Base-by-base conservation (phyloP, 2,329 filamentous ascomycete genomes). In the Colletotrichum horii region DNA sequence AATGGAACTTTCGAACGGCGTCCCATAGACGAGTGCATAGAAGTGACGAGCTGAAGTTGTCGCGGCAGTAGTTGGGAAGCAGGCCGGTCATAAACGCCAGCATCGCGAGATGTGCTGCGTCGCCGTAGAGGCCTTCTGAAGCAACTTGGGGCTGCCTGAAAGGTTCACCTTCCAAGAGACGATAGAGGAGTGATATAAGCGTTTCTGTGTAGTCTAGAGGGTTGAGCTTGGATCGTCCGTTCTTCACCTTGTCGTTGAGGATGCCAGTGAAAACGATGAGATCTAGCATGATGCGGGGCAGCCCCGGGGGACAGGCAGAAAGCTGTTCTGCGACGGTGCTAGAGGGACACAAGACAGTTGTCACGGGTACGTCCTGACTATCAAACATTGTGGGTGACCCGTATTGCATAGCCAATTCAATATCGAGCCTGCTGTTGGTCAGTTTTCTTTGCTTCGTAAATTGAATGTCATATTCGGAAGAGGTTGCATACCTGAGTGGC, bases 201-300 rank as follows among this genome's bases (percentile, higher is more conserved):
- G 66, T 68, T 60, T 60, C 66, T 38, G 66, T 68, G 66, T 68
- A 68, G 66, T 68, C 66, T 30, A 68, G 48, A 28, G 66, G 66
- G 24, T 68, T 19, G 52, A 68, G 32, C 52, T 68, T 68, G 30
- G 66, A 58, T 68, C 66, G 66, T 28, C 48, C 66, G 11, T 7
- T 58, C 32, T 68, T 68, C 15, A 15, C 52, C 32, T 32, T 60
- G 28, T 68, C 12, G 15, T 68, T 68, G 48, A 68, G 66, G 32
- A 68, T 68, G 2, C 30, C 7, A 32, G 66, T 22, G 66, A 68
- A 68, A 8, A 68, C 66, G 52, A 68, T 22, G 24, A 68, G 66
- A 68, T 68, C 66, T 16, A 68, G 66, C 66, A 68, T 68, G 30
- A 60, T 60, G 32, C 66, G 66, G 48, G 66, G 48, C 48, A 60